A percentile compares a stretch with the other conserved stretches of the same genome.
Evolutionary conservation across 1,284 basidiomycete species (phyloP).

Genomic region (Golubevia pallescens): DNA sequence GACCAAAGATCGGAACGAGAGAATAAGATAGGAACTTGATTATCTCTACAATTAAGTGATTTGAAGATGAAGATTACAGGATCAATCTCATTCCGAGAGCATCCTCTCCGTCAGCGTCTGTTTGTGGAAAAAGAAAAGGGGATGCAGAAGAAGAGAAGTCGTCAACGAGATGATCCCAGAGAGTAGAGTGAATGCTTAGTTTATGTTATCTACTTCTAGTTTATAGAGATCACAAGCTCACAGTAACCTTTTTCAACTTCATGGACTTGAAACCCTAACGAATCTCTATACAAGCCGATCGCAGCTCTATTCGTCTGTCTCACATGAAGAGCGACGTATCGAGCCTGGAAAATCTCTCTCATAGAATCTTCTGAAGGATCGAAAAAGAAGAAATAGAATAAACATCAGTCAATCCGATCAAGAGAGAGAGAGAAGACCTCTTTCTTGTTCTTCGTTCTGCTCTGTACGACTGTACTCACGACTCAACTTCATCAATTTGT

Average conservation of each 20-base stretch:
- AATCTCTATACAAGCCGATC: conserved; percentile 55
- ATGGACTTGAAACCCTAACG: conserved; percentile 58
- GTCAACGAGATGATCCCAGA: too few species aligned
- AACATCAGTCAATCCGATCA: too few species aligned
- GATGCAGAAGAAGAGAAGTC: too few species aligned
- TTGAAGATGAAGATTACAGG: background rate
- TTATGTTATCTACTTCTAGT: too few species aligned
- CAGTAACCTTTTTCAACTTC: conserved; percentile 58
- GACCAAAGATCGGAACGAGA: too few species aligned
- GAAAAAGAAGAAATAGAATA: background rate
- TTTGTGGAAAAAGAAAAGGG: background rate
- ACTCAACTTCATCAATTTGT: conserved; percentile 61
- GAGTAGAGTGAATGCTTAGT: too few species aligned
- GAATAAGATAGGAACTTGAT: too few species aligned
- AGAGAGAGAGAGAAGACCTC: background rate
- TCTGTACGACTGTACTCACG: conserved; percentile 34
- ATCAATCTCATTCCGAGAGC: conserved; percentile 54
- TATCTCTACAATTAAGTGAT: too few species aligned
- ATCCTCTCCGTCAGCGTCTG: conserved; percentile 61
- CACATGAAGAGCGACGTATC: conserved; percentile 59
- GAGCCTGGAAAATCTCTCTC: conserved; percentile 56
- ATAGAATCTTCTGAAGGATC: conserved; percentile 49
- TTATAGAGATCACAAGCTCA: conserved; percentile 10
- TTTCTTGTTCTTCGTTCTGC: background rate
- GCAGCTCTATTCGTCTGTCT: conserved; percentile 60